Percentiles rank a stretch among this genome's conserved stretches.
Conservation (phyloP, 2,329 filamentous ascomycete species). For the Botryotinia convoluta region DNA sequence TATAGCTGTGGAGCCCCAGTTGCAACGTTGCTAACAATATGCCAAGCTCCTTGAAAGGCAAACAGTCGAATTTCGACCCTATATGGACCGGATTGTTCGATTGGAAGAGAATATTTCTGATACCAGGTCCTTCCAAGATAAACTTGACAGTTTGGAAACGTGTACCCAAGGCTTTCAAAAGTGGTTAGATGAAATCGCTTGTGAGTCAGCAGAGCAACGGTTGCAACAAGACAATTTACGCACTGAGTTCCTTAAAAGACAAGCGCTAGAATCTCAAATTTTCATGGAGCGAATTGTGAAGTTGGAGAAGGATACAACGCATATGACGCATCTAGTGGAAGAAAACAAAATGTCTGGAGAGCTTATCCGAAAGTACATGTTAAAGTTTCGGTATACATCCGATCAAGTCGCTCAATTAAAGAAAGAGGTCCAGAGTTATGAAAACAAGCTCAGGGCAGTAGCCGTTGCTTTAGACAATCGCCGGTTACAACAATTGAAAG, state of each 20-base stretch:
- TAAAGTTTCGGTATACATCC: neutral
- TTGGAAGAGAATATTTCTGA: neutral
- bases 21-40: neutral
- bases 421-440: neutral
- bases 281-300: neutral
- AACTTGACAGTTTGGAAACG: neutral
- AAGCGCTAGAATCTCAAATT: neutral
- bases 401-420: neutral
- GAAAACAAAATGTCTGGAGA: neutral
- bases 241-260: neutral
- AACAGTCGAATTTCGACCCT: neutral
- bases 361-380: neutral
- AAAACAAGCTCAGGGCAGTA: neutral
- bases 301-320: neutral
- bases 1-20: neutral
- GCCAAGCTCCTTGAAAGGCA: neutral
- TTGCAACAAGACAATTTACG: neutral
- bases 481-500: neutral
- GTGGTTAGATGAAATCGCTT: neutral
- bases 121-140: neutral
- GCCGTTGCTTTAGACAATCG: neutral
- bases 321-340: neutral
- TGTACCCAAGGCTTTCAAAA: neutral
- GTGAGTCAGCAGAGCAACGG: neutral
- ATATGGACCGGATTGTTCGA: neutral